Conservation (phyloP, 2,329 filamentous ascomycete species). For the Botrytis tulipae region DNA sequence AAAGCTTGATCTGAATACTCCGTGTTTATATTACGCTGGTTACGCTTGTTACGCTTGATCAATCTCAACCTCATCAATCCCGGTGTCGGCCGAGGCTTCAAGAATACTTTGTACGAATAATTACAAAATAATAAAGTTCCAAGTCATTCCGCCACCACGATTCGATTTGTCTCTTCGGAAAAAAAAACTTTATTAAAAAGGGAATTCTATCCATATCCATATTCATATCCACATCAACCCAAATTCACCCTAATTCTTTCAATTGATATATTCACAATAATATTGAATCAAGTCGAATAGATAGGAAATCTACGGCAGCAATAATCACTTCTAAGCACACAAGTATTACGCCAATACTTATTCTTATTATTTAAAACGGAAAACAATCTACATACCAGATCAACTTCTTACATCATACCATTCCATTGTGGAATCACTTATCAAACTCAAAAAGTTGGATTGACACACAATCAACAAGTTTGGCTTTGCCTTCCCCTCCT, state of each 20-base stretch:
- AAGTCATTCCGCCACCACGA: neutral
- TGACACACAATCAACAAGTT: conserved; percentile 1
- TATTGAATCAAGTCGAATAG: neutral
- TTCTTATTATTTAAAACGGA: too few relatives aligned
- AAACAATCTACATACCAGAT: too few relatives aligned
- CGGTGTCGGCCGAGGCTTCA: conserved; percentile 3
- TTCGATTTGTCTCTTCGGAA: neutral
- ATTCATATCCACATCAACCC: too few relatives aligned
- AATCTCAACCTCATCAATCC: neutral
- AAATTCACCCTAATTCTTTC: neutral
- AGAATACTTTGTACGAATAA: too few relatives aligned
- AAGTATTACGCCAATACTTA: neutral
- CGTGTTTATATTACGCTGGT: neutral
- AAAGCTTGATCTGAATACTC: neutral
- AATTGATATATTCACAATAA: neutral
- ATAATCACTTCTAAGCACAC: neutral
- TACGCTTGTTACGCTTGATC: neutral
- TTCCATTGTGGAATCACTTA: neutral
- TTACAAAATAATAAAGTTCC: neutral
- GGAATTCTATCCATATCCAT: neutral
- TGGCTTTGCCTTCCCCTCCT: neutral
- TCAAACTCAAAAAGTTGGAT: neutral
- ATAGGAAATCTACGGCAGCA: neutral
- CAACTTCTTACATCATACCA: conserved; percentile 12
- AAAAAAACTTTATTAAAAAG: neutral